Evolutionary conservation across 2,329 filamentous ascomycete genomes (phyloP).

Genomic region (Cephalotrichum gorgonifer): DNA sequence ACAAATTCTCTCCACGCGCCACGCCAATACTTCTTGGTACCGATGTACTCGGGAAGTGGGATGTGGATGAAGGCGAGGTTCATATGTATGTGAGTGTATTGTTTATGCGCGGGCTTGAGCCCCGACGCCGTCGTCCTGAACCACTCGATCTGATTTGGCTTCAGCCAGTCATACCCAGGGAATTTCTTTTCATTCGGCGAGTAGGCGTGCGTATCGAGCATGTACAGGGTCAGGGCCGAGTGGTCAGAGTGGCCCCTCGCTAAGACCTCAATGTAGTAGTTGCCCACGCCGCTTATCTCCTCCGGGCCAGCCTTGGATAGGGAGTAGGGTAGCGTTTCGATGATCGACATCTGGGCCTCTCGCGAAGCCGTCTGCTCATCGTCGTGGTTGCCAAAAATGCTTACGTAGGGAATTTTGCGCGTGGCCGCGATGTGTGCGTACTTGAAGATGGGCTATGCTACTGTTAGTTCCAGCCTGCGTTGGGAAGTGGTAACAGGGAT

Average conservation of each 20-base stretch:
- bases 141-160: slow-evolving; percentile 89
- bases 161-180: slow-evolving; percentile 96
- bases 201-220: slow-evolving; percentile 88
- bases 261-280: slow-evolving; percentile 87
- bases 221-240: slow-evolving; percentile 86
- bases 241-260: slow-evolving; percentile 71
- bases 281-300: slow-evolving; percentile 81
- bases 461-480: not conserved
- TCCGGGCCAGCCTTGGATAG: slow-evolving; percentile 75
- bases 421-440: slow-evolving; percentile 75
- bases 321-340: slow-evolving; percentile 81
- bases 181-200: slow-evolving; percentile 81
- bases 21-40: slow-evolving; percentile 36
- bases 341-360: slow-evolving; percentile 69
- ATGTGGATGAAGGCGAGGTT: slow-evolving; percentile 97
- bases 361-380: slow-evolving; percentile 79
- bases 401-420: slow-evolving; percentile 82
- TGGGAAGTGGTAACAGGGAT: not conserved
- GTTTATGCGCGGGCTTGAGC: slow-evolving; percentile 65
- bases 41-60: slow-evolving; percentile 78
- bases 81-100: slow-evolving; percentile 88
- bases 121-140: slow-evolving; percentile 69
- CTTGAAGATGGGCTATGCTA: slow-evolving; percentile 72
- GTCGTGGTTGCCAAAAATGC: slow-evolving; percentile 96
- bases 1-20: slow-evolving; percentile 75